phyloP scores from a whole-genome alignment of 1,139 yeast genomes.

The Saccharomyces pastorianus region DNA sequence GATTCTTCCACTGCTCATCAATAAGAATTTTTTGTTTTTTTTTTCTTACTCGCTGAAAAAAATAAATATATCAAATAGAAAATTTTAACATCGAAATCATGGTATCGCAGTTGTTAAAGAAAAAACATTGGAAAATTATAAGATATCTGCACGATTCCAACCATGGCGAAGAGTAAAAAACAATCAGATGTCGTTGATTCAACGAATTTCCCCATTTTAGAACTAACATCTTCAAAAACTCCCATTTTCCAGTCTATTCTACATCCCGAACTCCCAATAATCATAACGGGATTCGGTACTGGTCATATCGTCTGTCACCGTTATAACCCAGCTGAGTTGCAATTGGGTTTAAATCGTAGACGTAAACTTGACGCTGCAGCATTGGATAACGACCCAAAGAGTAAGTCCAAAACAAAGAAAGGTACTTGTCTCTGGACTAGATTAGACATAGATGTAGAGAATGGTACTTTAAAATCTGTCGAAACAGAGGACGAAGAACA shows the following conservation, averaged over 20 bases:
- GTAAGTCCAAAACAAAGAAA: conserved; percentile 33
- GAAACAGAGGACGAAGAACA: not conserved
- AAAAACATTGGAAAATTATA: not conserved
- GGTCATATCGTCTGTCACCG: conserved; percentile 60
- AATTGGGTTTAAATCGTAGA: conserved; percentile 23
- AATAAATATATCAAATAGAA: not conserved
- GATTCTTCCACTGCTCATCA: not conserved
- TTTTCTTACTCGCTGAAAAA: not conserved
- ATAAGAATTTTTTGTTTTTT: not conserved
- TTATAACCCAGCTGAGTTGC: conserved; percentile 45
- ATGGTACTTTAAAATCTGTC: conserved; percentile 29
- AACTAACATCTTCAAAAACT: not conserved
- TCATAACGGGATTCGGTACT: conserved; percentile 67
- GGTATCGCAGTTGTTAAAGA: not conserved
- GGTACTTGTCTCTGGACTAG: conserved; percentile 40
- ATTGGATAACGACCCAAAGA: conserved; percentile 33
- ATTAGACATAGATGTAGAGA: conserved; percentile 31
- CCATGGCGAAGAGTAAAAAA: not conserved
- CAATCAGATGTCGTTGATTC: not conserved
- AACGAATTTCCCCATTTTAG: not conserved
- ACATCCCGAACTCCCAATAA: conserved; percentile 63
- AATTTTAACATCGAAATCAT: not conserved
- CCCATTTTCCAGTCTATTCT: conserved; percentile 56
- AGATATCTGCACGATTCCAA: not conserved
- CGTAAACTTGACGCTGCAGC: conserved; percentile 7